A percentile compares a stretch with the other conserved stretches of the same genome.
Conservation (phyloP, 306 rosid genomes). For the Vachellia pachyceras region DNA sequence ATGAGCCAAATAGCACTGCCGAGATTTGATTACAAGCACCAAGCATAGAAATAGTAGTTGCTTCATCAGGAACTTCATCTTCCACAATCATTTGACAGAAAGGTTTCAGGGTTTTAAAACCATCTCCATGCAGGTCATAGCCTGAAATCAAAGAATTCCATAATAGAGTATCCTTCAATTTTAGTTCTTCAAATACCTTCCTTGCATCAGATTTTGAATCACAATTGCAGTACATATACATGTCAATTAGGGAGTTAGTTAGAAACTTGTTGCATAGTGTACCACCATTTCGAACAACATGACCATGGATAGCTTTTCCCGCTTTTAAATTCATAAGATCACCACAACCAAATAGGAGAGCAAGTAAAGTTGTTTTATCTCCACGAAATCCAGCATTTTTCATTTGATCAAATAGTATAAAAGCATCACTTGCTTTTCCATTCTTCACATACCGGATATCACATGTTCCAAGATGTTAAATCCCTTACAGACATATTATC, state of each 20-base stretch:
- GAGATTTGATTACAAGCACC: slow-evolving; percentile 59
- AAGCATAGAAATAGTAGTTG: slow-evolving; percentile 52
- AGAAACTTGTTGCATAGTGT: slow-evolving; percentile 44
- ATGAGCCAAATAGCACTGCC: slow-evolving; percentile 56
- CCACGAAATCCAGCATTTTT: slow-evolving; percentile 44
- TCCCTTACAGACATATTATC: slow-evolving; percentile 63
- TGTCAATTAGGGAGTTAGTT: slow-evolving; percentile 57
- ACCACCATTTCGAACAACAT: slow-evolving; percentile 45
- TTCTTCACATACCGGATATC: slow-evolving; percentile 56
- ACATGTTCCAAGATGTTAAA: slow-evolving; percentile 59
- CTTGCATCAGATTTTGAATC: slow-evolving; percentile 46
- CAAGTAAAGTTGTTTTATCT: slow-evolving; percentile 67
- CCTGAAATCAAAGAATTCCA: slow-evolving; percentile 74
- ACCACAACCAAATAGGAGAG: slow-evolving; percentile 56
- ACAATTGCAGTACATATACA: slow-evolving; percentile 70
- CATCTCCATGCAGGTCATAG: slow-evolving; percentile 53
- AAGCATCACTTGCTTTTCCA: slow-evolving; percentile 43
- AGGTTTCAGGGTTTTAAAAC: slow-evolving; percentile 57
- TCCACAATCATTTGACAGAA: slow-evolving; percentile 56
- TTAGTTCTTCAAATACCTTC: slow-evolving; percentile 49
- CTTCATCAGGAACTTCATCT: slow-evolving; percentile 58
- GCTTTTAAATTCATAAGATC: slow-evolving; percentile 47
- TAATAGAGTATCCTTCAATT: slow-evolving; percentile 52
- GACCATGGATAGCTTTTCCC: slow-evolving; percentile 62
- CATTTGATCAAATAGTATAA: slow-evolving; percentile 43